Percentiles rank a stretch among this genome's conserved stretches.
Conservation (phyloP, 306 rosid genomes). For the Delonix regia region DNA sequence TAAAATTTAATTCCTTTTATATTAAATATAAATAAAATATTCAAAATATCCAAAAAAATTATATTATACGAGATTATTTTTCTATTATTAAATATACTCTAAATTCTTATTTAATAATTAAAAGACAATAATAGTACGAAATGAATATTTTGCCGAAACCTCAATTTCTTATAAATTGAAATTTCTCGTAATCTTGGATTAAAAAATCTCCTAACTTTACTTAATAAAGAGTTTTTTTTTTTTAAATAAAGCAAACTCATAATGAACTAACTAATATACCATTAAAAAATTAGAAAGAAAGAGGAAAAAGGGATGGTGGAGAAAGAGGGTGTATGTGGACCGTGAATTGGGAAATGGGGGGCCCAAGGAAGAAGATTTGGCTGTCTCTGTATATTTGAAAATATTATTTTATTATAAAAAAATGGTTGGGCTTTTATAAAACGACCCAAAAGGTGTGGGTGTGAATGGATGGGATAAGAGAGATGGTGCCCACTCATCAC, state of each 20-base stretch:
- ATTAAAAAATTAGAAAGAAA: not conserved
- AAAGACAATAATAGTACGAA: not conserved
- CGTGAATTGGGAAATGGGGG: slow-evolving; percentile 64
- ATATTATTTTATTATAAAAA: not conserved
- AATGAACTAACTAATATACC: not conserved
- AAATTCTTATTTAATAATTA: too few species aligned
- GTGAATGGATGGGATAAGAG: slow-evolving; percentile 38
- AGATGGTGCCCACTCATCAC: slow-evolving; percentile 53
- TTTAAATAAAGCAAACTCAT: not conserved
- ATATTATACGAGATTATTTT: too few species aligned
- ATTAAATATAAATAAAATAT: too few species aligned
- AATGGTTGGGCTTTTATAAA: slow-evolving; percentile 12
- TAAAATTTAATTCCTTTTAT: too few species aligned
- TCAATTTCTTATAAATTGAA: not conserved
- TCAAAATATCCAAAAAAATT: too few species aligned
- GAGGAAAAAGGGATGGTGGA: slow-evolving; percentile 63
- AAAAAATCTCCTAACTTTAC: not conserved
- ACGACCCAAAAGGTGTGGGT: slow-evolving; percentile 52
- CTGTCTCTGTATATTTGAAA: slow-evolving; percentile 35
- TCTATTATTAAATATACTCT: too few species aligned
- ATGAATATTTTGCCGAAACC: not conserved
- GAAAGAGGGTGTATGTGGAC: slow-evolving; percentile 50
- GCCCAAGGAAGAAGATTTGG: slow-evolving; percentile 53
- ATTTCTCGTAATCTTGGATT: not conserved
- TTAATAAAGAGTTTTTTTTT: not conserved